Conservation (phyloP, 2,329 filamentous ascomycete genomes). For the Rhynchosporium secalis region DNA sequence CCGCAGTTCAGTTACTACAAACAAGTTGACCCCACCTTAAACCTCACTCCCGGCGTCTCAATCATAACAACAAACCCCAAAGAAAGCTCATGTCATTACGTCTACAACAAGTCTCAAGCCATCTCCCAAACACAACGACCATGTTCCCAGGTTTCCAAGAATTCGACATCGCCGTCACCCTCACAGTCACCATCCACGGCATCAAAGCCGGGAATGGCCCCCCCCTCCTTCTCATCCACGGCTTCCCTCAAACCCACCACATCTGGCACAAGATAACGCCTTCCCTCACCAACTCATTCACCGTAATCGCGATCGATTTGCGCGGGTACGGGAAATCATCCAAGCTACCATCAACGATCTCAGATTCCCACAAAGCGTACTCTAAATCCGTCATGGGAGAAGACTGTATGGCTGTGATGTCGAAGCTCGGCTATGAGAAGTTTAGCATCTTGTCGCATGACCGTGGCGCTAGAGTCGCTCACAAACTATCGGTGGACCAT, state of each 20-base stretch:
- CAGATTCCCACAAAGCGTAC: constrained; percentile 38
- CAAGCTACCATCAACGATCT: constrained; percentile 41
- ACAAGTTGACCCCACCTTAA: not conserved
- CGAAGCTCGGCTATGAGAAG: constrained; percentile 41
- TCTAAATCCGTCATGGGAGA: constrained; percentile 51
- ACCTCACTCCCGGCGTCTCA: not conserved
- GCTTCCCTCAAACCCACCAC: constrained; percentile 52
- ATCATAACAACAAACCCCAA: not conserved
- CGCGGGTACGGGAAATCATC: constrained; percentile 54
- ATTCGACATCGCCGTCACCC: constrained; percentile 43
- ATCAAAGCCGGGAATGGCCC: constrained; percentile 43
- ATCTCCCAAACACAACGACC: not conserved
- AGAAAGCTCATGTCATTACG: not conserved
- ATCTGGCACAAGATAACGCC: constrained; percentile 53
- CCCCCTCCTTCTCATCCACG: constrained; percentile 51
- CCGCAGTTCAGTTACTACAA: not conserved
- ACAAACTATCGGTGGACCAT: constrained; percentile 52
- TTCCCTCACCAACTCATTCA: constrained; percentile 44
- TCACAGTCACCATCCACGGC: constrained; percentile 47
- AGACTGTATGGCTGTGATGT: constrained; percentile 50
- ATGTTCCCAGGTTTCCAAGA: constrained; percentile 46
- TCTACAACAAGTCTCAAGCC: not conserved
- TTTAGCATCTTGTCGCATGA: constrained; percentile 58
- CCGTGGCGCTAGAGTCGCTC: constrained; percentile 55
- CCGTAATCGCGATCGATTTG: constrained; percentile 49